Conservation (phyloP, 176 grass and related monocot genomes). For the Cymbopogon citratus region DNA sequence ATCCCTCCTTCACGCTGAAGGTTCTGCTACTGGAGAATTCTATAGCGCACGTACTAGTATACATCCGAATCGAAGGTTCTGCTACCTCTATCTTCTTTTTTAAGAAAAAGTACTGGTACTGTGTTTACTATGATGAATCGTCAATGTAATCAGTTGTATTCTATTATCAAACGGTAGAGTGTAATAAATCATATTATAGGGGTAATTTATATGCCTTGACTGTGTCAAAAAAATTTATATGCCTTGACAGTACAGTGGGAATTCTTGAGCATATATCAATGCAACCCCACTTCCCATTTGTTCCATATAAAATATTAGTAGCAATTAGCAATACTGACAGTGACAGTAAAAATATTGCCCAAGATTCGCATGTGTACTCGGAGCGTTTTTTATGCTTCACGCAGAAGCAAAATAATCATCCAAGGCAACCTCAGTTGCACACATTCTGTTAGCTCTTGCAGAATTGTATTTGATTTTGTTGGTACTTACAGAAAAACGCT, state of each 20-base stretch:
- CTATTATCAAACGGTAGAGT: background rate
- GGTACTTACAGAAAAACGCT: constrained; percentile 20
- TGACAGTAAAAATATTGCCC: background rate
- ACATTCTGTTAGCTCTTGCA: background rate
- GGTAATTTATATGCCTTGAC: too few relatives aligned
- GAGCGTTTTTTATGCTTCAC: background rate
- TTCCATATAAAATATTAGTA: too few relatives aligned
- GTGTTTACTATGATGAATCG: background rate
- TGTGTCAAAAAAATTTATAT: too few relatives aligned
- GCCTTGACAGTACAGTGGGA: too few relatives aligned
- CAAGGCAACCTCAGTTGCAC: background rate
- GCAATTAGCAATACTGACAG: too few relatives aligned
- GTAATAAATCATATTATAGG: too few relatives aligned
- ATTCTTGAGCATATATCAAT: too few relatives aligned
- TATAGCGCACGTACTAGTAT: background rate
- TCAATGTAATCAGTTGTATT: background rate
- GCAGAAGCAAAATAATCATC: background rate
- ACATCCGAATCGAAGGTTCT: constrained; percentile 1
- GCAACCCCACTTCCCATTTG: too few relatives aligned
- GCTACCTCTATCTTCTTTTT: background rate
- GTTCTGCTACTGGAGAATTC: background rate
- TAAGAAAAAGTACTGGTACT: background rate
- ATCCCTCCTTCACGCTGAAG: background rate
- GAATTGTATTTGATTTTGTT: background rate
- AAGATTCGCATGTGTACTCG: background rate